These are phyloP conservation scores for Passalora sequoiae DNA, from an alignment of 2,329 filamentous ascomycete genomes.

Conservation along the genomic window DNA sequence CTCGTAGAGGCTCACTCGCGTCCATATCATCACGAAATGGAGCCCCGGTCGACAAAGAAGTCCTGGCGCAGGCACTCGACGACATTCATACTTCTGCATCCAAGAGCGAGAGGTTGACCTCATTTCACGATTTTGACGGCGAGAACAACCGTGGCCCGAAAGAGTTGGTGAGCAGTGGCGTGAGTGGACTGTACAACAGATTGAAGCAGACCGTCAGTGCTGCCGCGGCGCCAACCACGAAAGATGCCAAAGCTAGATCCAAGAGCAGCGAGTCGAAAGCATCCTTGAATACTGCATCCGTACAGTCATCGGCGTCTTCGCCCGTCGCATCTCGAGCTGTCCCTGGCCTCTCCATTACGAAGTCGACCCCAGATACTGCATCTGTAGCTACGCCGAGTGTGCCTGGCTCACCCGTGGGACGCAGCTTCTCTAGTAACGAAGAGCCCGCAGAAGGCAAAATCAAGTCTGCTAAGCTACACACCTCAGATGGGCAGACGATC, in stretches of 20 bases:
- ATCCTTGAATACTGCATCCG: constrained; percentile 15
- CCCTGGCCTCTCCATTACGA: constrained; percentile 9
- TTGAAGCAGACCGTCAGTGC: constrained; percentile 50
- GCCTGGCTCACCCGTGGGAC: constrained; percentile 19
- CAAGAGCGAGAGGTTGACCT: constrained; percentile 76
- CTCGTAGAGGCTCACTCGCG: constrained; percentile 37
- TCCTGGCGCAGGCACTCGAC: constrained; percentile 71
- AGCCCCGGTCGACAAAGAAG: constrained; percentile 59
- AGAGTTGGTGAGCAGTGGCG: constrained; percentile 36
- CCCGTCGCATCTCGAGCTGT: constrained; percentile 13
- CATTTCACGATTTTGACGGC: constrained; percentile 91
- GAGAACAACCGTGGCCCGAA: constrained; percentile 44
- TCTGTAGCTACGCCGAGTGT: constrained; percentile 20
- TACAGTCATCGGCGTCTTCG: constrained; percentile 19
- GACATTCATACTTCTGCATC: constrained; percentile 87
- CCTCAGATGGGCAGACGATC: constrained; percentile 17
- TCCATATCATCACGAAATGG: constrained; percentile 35
- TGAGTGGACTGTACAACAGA: constrained; percentile 84
- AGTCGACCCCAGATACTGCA: constrained; percentile 16
- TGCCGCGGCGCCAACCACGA: constrained; percentile 14
- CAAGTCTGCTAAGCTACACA: constrained; percentile 16
- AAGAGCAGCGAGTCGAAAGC: constrained; percentile 26
- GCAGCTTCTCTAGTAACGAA: constrained; percentile 13
- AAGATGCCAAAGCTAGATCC: constrained; percentile 23
- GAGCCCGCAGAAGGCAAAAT: constrained; percentile 8